Evolutionary conservation across 2,329 filamentous ascomycete species (phyloP).

Genomic region (Tolypocladium sp.): DNA sequence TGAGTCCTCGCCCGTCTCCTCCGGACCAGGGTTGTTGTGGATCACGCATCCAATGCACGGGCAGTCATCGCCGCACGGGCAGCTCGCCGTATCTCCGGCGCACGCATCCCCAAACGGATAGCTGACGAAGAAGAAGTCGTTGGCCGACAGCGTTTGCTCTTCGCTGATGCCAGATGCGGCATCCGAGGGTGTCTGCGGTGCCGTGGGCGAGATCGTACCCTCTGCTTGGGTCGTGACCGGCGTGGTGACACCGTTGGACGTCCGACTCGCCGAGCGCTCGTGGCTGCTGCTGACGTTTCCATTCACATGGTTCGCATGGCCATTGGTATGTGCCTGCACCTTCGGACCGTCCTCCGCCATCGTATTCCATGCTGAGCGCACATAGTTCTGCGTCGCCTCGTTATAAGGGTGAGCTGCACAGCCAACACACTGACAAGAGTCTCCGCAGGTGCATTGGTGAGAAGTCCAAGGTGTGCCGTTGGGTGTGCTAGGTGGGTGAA

Average conservation of each 20-base stretch:
- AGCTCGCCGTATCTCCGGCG: conserved; percentile 38
- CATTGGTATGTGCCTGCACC: conserved; percentile 10
- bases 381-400: conserved; percentile 45
- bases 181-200: conserved; percentile 38
- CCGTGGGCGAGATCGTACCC: conserved; percentile 25
- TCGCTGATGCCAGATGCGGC: conserved; percentile 34
- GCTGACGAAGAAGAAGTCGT: conserved; percentile 51
- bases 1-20: background rate
- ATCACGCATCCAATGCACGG: conserved; percentile 48
- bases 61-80: conserved; percentile 51
- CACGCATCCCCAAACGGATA: conserved; percentile 40
- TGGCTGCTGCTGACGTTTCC: conserved; percentile 11
- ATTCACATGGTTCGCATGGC: conserved; percentile 13
- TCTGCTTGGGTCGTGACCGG: conserved; percentile 11
- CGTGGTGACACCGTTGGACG: conserved; percentile 9
- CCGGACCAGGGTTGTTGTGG: conserved; percentile 27
- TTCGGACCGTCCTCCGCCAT: conserved; percentile 26
- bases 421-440: conserved; percentile 57
- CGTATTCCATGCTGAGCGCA: conserved; percentile 37
- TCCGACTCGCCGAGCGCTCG: conserved; percentile 10
- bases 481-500: conserved; percentile 8
- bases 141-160: conserved; percentile 40
- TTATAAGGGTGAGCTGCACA: conserved; percentile 63
- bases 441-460: conserved; percentile 52
- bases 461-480: conserved; percentile 21